phyloP scores from a whole-genome alignment of 164 flowering plant genomes.

The Nelumbo lutea region DNA sequence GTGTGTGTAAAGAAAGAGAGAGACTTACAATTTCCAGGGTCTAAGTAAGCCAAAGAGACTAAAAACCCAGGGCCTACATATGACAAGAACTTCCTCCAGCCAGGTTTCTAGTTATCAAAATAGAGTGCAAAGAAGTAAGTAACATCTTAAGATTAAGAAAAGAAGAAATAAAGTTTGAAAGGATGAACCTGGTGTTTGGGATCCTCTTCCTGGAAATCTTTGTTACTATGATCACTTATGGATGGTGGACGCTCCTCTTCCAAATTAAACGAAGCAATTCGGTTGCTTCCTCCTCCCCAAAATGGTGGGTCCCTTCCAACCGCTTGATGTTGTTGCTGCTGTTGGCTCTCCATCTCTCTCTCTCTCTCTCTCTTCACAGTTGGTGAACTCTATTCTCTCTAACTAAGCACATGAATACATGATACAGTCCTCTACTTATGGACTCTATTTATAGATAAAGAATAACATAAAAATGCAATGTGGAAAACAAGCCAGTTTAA shows the following conservation, averaged over 20 bases:
- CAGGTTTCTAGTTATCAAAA: slow-evolving; percentile 25
- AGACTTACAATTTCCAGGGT: slow-evolving; percentile 66
- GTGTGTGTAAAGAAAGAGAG: slow-evolving; percentile 1
- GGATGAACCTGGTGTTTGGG: slow-evolving; percentile 15
- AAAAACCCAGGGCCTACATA: slow-evolving; percentile 79
- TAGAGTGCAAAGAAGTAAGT: background rate
- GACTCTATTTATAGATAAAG: no score
- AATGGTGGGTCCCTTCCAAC: slow-evolving; percentile 12
- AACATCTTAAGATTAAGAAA: background rate
- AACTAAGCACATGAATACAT: no score
- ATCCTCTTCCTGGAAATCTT: slow-evolving; percentile 3
- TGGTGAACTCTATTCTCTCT: no score
- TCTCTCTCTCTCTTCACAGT: background rate
- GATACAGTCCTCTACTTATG: no score
- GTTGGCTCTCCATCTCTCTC: slow-evolving; percentile 1
- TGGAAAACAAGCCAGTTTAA: no score
- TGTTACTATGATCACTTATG: background rate
- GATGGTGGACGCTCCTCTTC: slow-evolving; percentile 2
- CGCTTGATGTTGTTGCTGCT: background rate
- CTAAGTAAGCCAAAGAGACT: slow-evolving; percentile 72
- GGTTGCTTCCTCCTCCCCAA: slow-evolving; percentile 30
- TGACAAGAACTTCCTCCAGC: slow-evolving; percentile 54
- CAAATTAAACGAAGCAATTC: slow-evolving; percentile 34
- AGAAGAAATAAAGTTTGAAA: background rate
- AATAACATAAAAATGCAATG: no score